These are phyloP conservation scores for Paramecium biaurelia DNA, from an alignment of 73 alveolate species.

Conservation along the genomic window DNA sequence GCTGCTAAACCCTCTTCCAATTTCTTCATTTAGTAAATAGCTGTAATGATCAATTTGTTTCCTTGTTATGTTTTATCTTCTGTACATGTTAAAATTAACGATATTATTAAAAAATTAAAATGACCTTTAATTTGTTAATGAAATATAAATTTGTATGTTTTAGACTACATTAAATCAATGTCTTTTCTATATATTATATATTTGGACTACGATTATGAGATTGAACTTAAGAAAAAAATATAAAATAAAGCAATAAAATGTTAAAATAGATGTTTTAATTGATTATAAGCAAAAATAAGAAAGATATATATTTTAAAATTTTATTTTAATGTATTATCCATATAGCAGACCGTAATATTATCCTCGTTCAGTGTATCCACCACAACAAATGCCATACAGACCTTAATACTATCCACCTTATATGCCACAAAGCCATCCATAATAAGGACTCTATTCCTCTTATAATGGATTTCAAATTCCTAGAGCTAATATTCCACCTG, in stretches of 20 bases:
- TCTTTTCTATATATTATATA: too few relatives aligned
- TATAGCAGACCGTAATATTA: not conserved
- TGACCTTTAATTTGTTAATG: not conserved
- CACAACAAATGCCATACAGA: not conserved
- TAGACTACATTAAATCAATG: not conserved
- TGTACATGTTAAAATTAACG: conserved; percentile 23
- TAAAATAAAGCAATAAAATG: not conserved
- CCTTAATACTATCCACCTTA: not conserved
- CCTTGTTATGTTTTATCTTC: conserved; percentile 36
- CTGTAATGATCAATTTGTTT: conserved; percentile 60
- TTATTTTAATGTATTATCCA: conserved; percentile 11
- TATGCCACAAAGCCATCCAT: not conserved
- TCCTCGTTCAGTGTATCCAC: not conserved
- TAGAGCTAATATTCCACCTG: not conserved
- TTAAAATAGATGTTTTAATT: not conserved
- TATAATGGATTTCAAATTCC: not conserved
- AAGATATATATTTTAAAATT: conserved; percentile 16
- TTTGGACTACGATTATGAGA: not conserved
- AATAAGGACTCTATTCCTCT: not conserved
- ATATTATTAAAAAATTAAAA: not conserved
- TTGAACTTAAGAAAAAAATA: not conserved
- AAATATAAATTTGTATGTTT: not conserved
- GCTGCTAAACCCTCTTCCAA: conserved; percentile 60
- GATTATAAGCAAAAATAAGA: not conserved
- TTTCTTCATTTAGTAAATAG: conserved; percentile 35